Percentiles rank a stretch among this genome's conserved stretches.
Evolutionary conservation across 106 monocot species (phyloP).

Genomic region (Apostasia shenzhenica): DNA sequence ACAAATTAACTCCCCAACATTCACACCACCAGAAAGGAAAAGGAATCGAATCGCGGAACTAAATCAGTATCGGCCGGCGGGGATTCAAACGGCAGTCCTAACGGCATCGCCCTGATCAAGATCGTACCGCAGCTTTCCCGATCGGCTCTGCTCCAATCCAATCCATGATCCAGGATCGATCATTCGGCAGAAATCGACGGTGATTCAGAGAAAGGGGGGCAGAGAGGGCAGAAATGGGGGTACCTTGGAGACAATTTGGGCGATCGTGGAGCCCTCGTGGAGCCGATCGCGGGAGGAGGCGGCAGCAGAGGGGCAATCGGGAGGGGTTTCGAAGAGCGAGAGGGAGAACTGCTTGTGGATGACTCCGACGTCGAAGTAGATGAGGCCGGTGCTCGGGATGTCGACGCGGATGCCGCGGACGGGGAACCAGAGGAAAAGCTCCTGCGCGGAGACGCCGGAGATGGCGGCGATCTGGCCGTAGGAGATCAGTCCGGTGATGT

Average conservation of each 20-base stretch:
- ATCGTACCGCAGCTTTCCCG: constrained; percentile 1
- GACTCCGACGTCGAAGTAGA: constrained; percentile 65
- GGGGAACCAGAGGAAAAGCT: constrained; percentile 72
- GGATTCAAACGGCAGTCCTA: not conserved
- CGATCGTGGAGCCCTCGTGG: constrained; percentile 2
- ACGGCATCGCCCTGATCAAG: not conserved
- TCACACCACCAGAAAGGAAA: not conserved
- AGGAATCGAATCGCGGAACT: not conserved
- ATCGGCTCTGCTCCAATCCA: constrained; percentile 4
- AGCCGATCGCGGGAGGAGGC: constrained; percentile 1
- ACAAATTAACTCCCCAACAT: not conserved
- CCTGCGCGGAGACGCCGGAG: constrained; percentile 54
- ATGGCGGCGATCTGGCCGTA: constrained; percentile 40
- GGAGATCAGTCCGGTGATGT: constrained; percentile 28
- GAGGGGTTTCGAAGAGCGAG: constrained; percentile 51
- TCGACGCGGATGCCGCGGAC: constrained; percentile 53
- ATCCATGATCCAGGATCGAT: not conserved
- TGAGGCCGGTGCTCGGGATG: constrained; percentile 48
- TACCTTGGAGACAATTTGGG: not conserved
- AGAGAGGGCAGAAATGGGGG: not conserved
- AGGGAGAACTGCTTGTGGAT: constrained; percentile 50
- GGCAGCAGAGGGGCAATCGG: constrained; percentile 29
- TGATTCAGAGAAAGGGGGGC: not conserved
- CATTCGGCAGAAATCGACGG: not conserved
- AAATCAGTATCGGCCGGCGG: not conserved